Evolutionary conservation across 805 yeast species (phyloP).

Genomic region (Nakazawaea wyomingensis): DNA sequence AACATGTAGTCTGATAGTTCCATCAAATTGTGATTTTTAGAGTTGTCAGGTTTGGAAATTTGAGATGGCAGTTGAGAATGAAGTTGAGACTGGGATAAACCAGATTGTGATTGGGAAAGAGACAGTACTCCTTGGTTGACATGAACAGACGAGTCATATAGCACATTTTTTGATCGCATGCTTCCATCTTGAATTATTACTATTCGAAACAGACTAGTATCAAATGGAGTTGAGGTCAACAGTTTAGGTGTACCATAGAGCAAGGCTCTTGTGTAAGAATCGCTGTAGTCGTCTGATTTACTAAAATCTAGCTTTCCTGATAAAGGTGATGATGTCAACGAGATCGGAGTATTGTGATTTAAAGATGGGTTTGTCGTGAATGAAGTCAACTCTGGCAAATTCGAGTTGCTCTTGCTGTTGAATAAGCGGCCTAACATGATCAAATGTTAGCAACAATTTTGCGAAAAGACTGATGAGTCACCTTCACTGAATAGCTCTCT

Average conservation of each 20-base stretch:
- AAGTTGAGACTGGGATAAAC: constrained; percentile 13
- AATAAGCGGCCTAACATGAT: constrained; percentile 21
- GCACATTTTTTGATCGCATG: constrained; percentile 40
- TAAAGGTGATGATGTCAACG: constrained; percentile 3
- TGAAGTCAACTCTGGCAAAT: not conserved
- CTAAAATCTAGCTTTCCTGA: not conserved
- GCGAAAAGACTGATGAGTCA: not conserved
- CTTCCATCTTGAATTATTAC: constrained; percentile 50
- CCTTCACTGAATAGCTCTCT: not conserved
- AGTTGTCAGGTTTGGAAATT: constrained; percentile 18
- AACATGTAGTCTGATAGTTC: constrained; percentile 50
- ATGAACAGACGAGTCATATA: constrained; percentile 40
- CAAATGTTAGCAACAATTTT: not conserved
- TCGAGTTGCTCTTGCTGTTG: constrained; percentile 15
- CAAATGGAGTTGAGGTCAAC: constrained; percentile 23
- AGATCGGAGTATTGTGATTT: constrained; percentile 1
- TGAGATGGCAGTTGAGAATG: not conserved
- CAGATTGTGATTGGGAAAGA: not conserved
- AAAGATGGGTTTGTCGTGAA: not conserved
- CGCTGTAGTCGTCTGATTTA: constrained; percentile 27
- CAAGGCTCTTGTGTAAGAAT: constrained; percentile 38
- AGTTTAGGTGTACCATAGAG: constrained; percentile 37
- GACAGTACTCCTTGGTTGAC: not conserved
- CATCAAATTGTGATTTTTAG: constrained; percentile 34
- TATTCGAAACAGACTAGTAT: constrained; percentile 32